Base-by-base conservation (phyloP, 2,329 filamentous ascomycete genomes). In the Colletotrichum tropicale region DNA sequence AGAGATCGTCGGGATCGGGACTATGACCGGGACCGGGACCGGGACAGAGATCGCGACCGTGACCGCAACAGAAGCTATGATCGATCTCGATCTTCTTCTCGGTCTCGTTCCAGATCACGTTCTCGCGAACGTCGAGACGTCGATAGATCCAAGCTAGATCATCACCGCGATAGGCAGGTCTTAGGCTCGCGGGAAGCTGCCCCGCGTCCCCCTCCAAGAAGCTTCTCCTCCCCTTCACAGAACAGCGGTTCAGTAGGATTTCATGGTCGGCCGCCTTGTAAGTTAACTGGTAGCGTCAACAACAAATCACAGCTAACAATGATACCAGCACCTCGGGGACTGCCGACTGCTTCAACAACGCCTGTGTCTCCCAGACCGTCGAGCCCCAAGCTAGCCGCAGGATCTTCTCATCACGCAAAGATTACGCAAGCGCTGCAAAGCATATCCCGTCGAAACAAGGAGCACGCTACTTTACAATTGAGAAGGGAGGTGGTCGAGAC, bases 11-110 rank as follows among this genome's bases (percentile, higher is more conserved):
- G 38, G 26, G 60, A 66, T 32, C 62, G 61, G 24, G 65, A 75
- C 43, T 36, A 48, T 12, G 65, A 61, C 26, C 67, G 66, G n/a
- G 58, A 61, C 26, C 67, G 66, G n/a, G 58, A 64, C 4, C 15
- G 30, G 10, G 61, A 67, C 65, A 32, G 66, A 24, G 76, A 78
- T 56, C 71, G 80, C 34, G 79, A 74, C 52, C 71, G 75, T 5
- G 71, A 82, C 52, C 52, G 52, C 21, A 26, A 56, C 52, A 28
- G 58, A 13, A 13, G 30, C 30, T 28, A 38, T 21, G 60, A 28
- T 8, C 43, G 66, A 10, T 70, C 71, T 52, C 52, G 52, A 4
- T 72, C 70, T n/a, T 65, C 32, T 24, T 72, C 70, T n/a, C 70
- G 64, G 34, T 61, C 28, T n/a, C 58, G 48, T n/a, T 18, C 7